Evolutionary conservation across 2,329 filamentous ascomycete genomes (phyloP), one percentile per base, ranked within the genome.

Genomic region (Monosporascus sp.): DNA sequence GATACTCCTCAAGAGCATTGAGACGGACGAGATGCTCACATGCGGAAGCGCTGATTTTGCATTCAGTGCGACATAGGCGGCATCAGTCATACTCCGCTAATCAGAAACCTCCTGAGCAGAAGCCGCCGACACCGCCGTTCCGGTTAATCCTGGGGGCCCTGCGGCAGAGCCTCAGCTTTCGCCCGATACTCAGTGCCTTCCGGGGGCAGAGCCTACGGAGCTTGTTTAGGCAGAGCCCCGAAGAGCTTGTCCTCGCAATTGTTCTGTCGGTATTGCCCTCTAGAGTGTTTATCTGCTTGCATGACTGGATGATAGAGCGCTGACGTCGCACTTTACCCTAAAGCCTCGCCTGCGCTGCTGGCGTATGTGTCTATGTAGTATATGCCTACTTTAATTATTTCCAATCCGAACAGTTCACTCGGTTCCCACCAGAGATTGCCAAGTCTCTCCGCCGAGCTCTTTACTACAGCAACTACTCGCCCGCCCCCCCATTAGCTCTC

Each of bases 391-490:
- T 80, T 56, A 71, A 71, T 58, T 80, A 80, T 58, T 83, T 83
- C 65, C 77, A 82, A 62, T 74, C 77, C 50, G 65, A 71, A 27
- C 75, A 82, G 53, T 81, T 83, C 61, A 82, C 78, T 49, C 74
- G 71, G 54, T 83, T 78, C 65, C 89, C 89, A 2, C 82, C 88
- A 43, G 78, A 84, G 1, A 84, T 93, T 37, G 88, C 88, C 9
- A 85, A 88, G 63, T 84, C 89, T 55, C 78, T 99, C 47, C 89
- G 94, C 35, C 83, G 85, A 60, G 94, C 91, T 0, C 75, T 97
- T 25, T 97, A 93, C 73, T 96, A 90, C 71, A 89, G 86, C 59
- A 92, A 94, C 64, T 82, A 87, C 58, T 78, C 83, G 39, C 80
- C 88, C 5, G 87, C 96, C 54, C 84, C 89, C 3, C 80, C 87